Percentiles rank a stretch among this genome's conserved stretches.
These are phyloP conservation scores for Chlorella variabilis DNA, from an alignment of 163 green algal genomes.

Conservation along the genomic window DNA sequence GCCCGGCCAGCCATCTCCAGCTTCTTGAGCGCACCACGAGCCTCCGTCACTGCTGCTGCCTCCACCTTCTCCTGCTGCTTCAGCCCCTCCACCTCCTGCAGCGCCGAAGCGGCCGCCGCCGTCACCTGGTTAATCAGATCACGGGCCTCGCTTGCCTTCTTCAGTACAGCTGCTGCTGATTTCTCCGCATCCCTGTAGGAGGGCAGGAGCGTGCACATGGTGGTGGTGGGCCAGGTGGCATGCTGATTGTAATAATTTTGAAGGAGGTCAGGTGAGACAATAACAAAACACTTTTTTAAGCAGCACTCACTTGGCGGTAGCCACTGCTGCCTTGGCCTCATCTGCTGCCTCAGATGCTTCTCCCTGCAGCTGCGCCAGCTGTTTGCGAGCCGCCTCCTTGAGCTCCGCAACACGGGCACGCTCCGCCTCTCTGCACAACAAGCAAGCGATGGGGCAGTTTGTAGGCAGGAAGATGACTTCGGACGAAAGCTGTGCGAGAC, in stretches of 20 bases:
- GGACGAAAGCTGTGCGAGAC: too few relatives aligned
- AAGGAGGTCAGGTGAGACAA: too few relatives aligned
- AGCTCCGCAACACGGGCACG: background rate
- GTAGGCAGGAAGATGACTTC: background rate
- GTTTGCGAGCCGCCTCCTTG: conserved; percentile 9
- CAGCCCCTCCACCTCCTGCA: conserved; percentile 9
- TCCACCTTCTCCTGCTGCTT: conserved; percentile 25
- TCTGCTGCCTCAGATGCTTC: conserved; percentile 13
- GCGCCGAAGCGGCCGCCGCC: background rate
- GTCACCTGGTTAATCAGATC: conserved; percentile 21
- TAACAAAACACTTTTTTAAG: background rate
- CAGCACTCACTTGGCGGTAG: background rate
- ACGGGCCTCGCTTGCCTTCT: conserved; percentile 14
- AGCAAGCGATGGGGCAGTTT: background rate
- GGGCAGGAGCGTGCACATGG: too few relatives aligned
- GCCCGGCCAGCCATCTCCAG: conserved; percentile 1
- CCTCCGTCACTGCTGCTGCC: conserved; percentile 4
- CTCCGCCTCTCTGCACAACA: conserved; percentile 24
- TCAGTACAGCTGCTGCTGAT: conserved; percentile 13
- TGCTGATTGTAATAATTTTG: too few relatives aligned
- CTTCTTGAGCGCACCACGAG: conserved; percentile 22
- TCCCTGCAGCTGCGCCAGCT: background rate
- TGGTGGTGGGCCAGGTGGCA: too few relatives aligned
- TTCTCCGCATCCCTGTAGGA: conserved; percentile 25
- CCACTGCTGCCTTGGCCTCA: conserved; percentile 10